A percentile compares a stretch with the other conserved stretches of the same genome.
Conservation (phyloP, 805 yeast species). For the Sugiyamaella qingdaonensis region DNA sequence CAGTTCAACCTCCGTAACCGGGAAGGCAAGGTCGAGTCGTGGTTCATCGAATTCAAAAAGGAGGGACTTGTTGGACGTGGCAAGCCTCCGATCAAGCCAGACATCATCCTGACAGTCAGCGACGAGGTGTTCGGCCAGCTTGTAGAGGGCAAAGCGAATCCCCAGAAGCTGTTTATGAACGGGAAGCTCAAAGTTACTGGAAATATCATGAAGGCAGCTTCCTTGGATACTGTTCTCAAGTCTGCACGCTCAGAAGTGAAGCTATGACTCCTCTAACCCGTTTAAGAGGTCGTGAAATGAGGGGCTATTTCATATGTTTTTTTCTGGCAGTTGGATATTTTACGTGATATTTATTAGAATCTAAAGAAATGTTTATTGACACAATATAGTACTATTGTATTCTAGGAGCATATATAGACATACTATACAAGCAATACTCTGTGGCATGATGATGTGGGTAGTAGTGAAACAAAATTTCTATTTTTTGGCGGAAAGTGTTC, state of each 20-base stretch:
- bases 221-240: slow-evolving; percentile 65
- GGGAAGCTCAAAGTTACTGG: slow-evolving; percentile 87
- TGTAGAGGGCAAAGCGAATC: slow-evolving; percentile 73
- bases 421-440: no score
- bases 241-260: slow-evolving; percentile 45
- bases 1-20: slow-evolving; percentile 64
- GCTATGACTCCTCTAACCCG: slow-evolving; percentile 29
- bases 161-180: slow-evolving; percentile 77
- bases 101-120: slow-evolving; percentile 58
- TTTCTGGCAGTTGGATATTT: no score
- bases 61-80: slow-evolving; percentile 50
- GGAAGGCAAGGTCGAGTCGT: slow-evolving; percentile 53
- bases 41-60: slow-evolving; percentile 66
- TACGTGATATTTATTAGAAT: no score
- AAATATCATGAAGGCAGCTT: slow-evolving; percentile 84
- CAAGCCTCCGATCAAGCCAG: slow-evolving; percentile 44
- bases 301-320: no score
- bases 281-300: no score
- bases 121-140: slow-evolving; percentile 70
- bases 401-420: no score
- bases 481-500: no score
- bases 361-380: no score
- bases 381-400: no score
- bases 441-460: no score
- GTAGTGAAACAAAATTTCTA: no score